phyloP scores from a whole-genome alignment of 441 rosid species.

The Gossypium schwendimanii region DNA sequence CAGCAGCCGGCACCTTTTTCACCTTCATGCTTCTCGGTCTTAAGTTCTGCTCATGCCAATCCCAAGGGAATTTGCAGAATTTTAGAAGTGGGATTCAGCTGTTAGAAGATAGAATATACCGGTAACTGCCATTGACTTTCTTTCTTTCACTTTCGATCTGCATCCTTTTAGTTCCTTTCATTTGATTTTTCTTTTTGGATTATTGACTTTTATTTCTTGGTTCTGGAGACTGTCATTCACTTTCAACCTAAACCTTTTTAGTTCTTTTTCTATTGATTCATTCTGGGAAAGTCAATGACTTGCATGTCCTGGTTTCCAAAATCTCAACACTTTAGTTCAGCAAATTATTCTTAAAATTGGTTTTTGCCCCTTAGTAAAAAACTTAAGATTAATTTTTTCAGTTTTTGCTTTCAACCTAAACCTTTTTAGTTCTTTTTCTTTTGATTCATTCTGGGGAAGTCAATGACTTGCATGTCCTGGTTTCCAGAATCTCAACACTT shows the following conservation, averaged over 20 bases:
- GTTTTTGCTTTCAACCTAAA: slow-evolving; percentile 8
- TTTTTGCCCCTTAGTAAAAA: background rate
- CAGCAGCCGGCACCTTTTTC: slow-evolving; percentile 93
- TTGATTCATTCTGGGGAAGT: background rate
- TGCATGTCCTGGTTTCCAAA: slow-evolving; percentile 1
- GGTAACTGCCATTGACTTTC: slow-evolving; percentile 39
- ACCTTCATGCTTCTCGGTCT: slow-evolving; percentile 96
- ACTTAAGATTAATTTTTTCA: background rate
- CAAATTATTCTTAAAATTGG: background rate
- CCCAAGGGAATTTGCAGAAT: slow-evolving; percentile 77
- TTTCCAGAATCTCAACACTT: background rate
- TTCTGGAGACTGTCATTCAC: slow-evolving; percentile 11
- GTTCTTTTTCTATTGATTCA: background rate
- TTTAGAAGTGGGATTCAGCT: slow-evolving; percentile 84
- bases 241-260: slow-evolving; percentile 12
- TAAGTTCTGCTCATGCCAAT: slow-evolving; percentile 84
- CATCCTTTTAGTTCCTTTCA: background rate
- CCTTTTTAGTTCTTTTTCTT: background rate
- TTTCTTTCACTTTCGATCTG: slow-evolving; percentile 13
- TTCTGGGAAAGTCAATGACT: background rate
- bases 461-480: background rate
- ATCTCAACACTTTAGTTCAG: background rate
- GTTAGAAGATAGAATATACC: slow-evolving; percentile 85
- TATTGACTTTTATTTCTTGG: background rate
- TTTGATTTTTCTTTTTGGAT: background rate